Evolutionary conservation across 1,284 basidiomycete genomes (phyloP), one percentile per base, ranked within the genome.

Genomic region (Xerocomus cyaneibrunnescens): DNA sequence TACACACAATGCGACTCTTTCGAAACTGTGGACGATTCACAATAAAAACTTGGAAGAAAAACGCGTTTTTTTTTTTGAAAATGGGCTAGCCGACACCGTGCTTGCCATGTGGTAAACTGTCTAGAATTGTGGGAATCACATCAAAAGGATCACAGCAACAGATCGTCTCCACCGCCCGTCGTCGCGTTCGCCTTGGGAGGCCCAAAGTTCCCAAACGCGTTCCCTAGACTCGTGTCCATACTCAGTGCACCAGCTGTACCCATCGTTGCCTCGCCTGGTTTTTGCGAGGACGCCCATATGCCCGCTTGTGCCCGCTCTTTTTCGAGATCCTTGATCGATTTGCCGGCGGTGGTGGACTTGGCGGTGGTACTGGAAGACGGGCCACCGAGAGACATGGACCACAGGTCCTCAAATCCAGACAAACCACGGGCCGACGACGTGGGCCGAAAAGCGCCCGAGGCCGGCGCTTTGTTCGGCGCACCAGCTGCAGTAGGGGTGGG

Each of bases 311-410:
- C 79, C 74, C 93, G 92, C 74, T 95, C 92, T 73, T 84, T 86
- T 72, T 92, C 87, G 61, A 95, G 67, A 65, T 93, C 92, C 67
- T 87, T 88, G 59, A 94, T 94, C 39, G 85, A 90, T 77, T 93
- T 94, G 14, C 75, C 76, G 17, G 58, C 62, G 0, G 66, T 62
- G 7, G 67, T 58, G 14, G 66, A 30, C 47, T 59, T 68, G 27
- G 51, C 54, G 7, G 65, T 48, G 8, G 64, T 48, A 31, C 55
- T 54, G 9, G 71, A 56, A 36, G 69, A 62, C 52, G 64, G 65
- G 3, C 74, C 66, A 30, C 88, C 87, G 19, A 96, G 79, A 1
- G 90, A 92, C 74, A 94, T 79, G 17, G 83, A 83, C 91, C 92
- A 98, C 54, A 98, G 72, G 67, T 98, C 94, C 60, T 96, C 95